Base-by-base conservation (phyloP, 139 green algal species). In the Astrephomene gubernaculifera region DNA sequence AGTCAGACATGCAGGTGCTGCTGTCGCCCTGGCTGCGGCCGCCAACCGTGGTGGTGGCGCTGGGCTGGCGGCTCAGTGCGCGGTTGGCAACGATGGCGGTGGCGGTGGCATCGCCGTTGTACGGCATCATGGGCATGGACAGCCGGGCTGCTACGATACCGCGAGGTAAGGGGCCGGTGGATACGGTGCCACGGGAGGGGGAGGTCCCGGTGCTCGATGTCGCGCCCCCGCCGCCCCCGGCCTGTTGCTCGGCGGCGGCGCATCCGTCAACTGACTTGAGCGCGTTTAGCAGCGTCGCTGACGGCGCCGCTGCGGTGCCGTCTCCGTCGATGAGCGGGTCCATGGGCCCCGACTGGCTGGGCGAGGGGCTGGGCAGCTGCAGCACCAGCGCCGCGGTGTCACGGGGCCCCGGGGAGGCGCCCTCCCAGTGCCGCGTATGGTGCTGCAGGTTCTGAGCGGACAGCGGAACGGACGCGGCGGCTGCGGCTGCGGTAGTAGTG, bases 331-430 rank as follows among this genome's bases (percentile, higher is more conserved):
- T 71, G 14, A 82, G 74, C 12, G 74, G 74, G 57, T 82, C 74
- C 1, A 82, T 49, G 29, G 74, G 74, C 25, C 74, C 74, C 1
- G 25, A 44, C 53, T 82, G 74, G 57, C 74, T 82, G 53, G 74
- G 74, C 39, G 74, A 82, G 39, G 74, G 74, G 53, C 74, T 82
- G n/a, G 57, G 43, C 29, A 82, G 36, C 74, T 54, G 38, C 54
- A 71, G 25, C 17, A n/a, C 54, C 39, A 71, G 6, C 2, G 33
- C 38, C 10, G 27, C 54, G 0, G 54, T 12, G 53, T 82, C 57
- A 29, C 10, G 8, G 0, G 35, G 38, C 1, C 2, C 10, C 12
- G 73, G 54, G 25, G 57, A 31, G 25, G 74, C 25, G 1, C 12
- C 29, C 74, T 71, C 74, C 57, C 54, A 71, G 38, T 71, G 74